Evolutionary conservation across 192 early-diverging fungal species (phyloP), one percentile per base, ranked within the genome.

Genomic region (Coemansia sp.): DNA sequence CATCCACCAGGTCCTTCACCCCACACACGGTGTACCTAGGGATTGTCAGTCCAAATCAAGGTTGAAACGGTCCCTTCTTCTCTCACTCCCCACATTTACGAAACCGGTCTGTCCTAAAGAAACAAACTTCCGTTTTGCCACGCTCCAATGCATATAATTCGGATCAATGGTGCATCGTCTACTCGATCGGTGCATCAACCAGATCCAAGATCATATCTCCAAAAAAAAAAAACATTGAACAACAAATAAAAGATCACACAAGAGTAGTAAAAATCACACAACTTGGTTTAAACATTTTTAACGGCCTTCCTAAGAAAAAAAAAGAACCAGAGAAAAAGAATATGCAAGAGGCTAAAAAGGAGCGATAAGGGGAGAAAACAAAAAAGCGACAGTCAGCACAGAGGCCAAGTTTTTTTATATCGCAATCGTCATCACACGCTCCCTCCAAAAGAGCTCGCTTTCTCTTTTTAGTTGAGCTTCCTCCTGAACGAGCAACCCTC

Each of bases 401-500:
- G 26, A 42, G 13, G 40, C 40, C 40, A 42, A 42, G 13, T 35
- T 35, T 35, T 58, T 35, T 35, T 58, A 58, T 30, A 58, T 35
- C 30, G 9, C 46, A 2, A 4, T 35, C 28, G 6, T 2, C 17
- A 28, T 13, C 30, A 28, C 32, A n/a, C 26, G 42, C 39, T 50
- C 47, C 33, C 33, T 26, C 26, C 26, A 26, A 26, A 11, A n/a
- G 33, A 28, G 35, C 35, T 33, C 40, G 47, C 43, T 47, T 52
- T 73, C 60, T 46, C 61, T 64, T 52, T 64, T 74, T 90, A 92
- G 79, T 88, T 85, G 70, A 85, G 72, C 89, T 93, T 94, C 82
- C 87, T 92, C 70, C 93, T 85, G 90, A 91, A 92, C 17, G 91
- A 93, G 87, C 89, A 92, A 70, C 93, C 96, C 86, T 94, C 92